phyloP scores from a whole-genome alignment of 2,329 filamentous ascomycete species.

The Nemania diffusa region DNA sequence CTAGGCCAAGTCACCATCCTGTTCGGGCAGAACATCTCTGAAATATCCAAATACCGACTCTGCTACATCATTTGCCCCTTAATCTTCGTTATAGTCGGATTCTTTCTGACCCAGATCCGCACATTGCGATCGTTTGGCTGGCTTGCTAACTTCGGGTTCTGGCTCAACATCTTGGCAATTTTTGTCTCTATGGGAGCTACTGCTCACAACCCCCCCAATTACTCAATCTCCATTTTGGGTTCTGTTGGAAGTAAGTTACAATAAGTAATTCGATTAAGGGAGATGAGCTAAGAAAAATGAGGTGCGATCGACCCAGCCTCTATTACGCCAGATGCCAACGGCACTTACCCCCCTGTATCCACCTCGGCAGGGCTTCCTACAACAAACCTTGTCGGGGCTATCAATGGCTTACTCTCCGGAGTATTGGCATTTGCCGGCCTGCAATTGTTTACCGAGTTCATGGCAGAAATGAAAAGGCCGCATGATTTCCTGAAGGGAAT shows the following conservation, averaged over 20 bases:
- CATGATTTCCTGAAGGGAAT: conserved; percentile 57
- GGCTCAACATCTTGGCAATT: conserved; percentile 29
- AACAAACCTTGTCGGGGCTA: conserved; percentile 25
- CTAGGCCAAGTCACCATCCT: conserved; percentile 30
- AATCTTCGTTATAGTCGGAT: conserved; percentile 61
- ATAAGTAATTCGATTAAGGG: neutral
- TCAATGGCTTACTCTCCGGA: conserved; percentile 32
- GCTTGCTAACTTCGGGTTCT: conserved; percentile 64
- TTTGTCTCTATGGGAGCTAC: conserved; percentile 36
- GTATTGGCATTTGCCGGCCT: conserved; percentile 64
- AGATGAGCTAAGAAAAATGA: conserved; percentile 7
- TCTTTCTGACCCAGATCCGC: conserved; percentile 65
- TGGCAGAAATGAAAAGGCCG: conserved; percentile 61
- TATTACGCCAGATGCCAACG: conserved; percentile 27
- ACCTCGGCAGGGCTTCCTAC: conserved; percentile 29
- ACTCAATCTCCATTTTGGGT: conserved; percentile 24
- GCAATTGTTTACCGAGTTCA: conserved; percentile 66
- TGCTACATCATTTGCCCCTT: conserved; percentile 65
- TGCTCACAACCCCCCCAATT: conserved; percentile 35
- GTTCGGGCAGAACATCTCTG: conserved; percentile 55
- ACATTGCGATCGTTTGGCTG: conserved; percentile 65
- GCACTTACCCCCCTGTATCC: conserved; percentile 28
- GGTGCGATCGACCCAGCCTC: conserved; percentile 29
- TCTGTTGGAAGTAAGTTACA: conserved; percentile 33
- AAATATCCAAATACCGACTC: conserved; percentile 60